Base-by-base conservation (phyloP, 1,139 yeast genomes). In the Kazachstania sp. region DNA sequence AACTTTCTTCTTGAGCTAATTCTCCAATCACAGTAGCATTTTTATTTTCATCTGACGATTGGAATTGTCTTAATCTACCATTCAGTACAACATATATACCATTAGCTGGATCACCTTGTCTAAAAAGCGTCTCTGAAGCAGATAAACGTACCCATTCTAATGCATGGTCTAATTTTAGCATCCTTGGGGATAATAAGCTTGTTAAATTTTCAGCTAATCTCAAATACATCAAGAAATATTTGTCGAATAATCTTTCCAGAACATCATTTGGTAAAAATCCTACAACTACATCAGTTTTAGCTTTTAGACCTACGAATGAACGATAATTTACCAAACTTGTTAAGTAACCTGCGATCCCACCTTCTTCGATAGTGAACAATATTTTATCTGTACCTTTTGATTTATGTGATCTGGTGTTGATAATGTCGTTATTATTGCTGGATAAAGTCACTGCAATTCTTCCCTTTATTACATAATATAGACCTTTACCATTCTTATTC, bases 131-230 rank as follows among this genome's bases (percentile, higher is more conserved):
- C 47, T 83, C 83, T 0, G 97, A 96, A 0, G 97, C 94, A 15
- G 81, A 81, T 4, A 86, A 74, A 52, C 87, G 95, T 43, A 92
- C 80, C 98, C 98, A 92, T 64, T 92, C 98, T 45, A 92, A 69
- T 0, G 97, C 96, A 66, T 85, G 86, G 62, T 92, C 98, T 43
- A 92, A 77, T 45, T 84, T 79, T 41, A 85, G 65, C 42, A 92
- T 71, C 48, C 85, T 78, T 31, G 77, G 72, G 30, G 92, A 82
- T 41, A 92, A 67, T 3, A 85, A 72, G 23, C 73, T 74, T 43
- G 86, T 81, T 53, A 90, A 68, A 15, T 81, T 76, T 46, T 81
- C 78, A 0, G 97, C 96, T 46, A 88, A 76, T 4, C 88, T 80
- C 42, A 92, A 69, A 53, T 85, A 83, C 13, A 90, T 73, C 64